A percentile compares a stretch with the other conserved stretches of the same genome.
Conservation (phyloP, 2,329 filamentous ascomycete genomes). For the Fusarium albidum region DNA sequence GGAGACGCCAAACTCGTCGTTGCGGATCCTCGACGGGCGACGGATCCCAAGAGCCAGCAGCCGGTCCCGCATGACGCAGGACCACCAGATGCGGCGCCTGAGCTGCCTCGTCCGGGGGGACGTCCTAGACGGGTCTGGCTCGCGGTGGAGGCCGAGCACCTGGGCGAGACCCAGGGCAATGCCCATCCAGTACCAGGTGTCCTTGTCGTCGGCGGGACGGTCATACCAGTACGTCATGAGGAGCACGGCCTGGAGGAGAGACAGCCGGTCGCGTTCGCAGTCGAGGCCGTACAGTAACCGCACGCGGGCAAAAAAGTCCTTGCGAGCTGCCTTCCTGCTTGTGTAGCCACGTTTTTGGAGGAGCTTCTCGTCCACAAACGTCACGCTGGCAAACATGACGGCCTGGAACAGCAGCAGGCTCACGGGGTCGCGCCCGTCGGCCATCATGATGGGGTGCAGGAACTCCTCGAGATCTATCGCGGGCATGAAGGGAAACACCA, state of each 20-base stretch:
- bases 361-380: slow-evolving; percentile 8
- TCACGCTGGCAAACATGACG: slow-evolving; percentile 21
- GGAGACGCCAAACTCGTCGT: slow-evolving; percentile 12
- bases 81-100: slow-evolving; percentile 19
- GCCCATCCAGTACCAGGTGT: slow-evolving; percentile 25
- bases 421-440: neutral
- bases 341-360: slow-evolving; percentile 4
- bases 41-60: slow-evolving; percentile 14
- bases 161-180: slow-evolving; percentile 14
- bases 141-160: slow-evolving; percentile 9
- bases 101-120: neutral
- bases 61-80: slow-evolving; percentile 17
- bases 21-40: slow-evolving; percentile 13
- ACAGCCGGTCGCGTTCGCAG: slow-evolving; percentile 6
- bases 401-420: slow-evolving; percentile 18
- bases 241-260: slow-evolving; percentile 13
- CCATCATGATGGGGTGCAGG: slow-evolving; percentile 3
- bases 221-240: slow-evolving; percentile 24
- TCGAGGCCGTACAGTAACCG: slow-evolving; percentile 13
- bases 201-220: slow-evolving; percentile 14
- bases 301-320: slow-evolving; percentile 11
- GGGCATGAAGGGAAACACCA: slow-evolving; percentile 18
- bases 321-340: slow-evolving; percentile 12
- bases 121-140: slow-evolving; percentile 1
- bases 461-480: slow-evolving; percentile 9